Conservation (phyloP, 306 rosid genomes). For the Quercus gilva region DNA sequence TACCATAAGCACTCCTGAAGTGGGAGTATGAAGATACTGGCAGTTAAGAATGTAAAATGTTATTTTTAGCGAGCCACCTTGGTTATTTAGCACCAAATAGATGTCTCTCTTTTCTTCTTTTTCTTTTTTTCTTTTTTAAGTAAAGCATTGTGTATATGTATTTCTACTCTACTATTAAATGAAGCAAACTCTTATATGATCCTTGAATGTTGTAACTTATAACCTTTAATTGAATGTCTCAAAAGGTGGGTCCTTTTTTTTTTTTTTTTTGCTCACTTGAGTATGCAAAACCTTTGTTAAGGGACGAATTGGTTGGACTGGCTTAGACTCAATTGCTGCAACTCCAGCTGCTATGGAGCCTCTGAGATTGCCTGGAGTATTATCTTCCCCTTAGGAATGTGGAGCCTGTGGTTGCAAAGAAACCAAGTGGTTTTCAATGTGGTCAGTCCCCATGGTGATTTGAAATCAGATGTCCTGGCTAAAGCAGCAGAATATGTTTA, state of each 20-base stretch:
- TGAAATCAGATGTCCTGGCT: too few species aligned
- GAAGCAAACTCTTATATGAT: not conserved
- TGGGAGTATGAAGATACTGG: slow-evolving; percentile 35
- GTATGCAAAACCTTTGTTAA: too few species aligned
- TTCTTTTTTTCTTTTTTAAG: not conserved
- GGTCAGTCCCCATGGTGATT: too few species aligned
- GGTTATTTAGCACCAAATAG: slow-evolving; percentile 24
- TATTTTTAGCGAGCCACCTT: slow-evolving; percentile 35
- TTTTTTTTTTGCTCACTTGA: not conserved
- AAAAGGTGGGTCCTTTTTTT: not conserved
- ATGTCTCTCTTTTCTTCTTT: not conserved
- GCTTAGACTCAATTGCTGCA: too few species aligned
- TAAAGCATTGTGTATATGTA: not conserved
- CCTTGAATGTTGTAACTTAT: not conserved
- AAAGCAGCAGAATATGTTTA: too few species aligned
- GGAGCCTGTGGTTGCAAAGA: too few species aligned
- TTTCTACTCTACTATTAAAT: not conserved
- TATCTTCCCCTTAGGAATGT: too few species aligned
- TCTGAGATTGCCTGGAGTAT: too few species aligned
- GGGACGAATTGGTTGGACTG: too few species aligned
- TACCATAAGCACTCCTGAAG: slow-evolving; percentile 52
- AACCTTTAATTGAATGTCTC: not conserved
- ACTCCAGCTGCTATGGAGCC: too few species aligned
- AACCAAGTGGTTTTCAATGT: too few species aligned
- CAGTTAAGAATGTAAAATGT: slow-evolving; percentile 52